Base-by-base conservation (phyloP, 345 rosid genomes). In the Sapria himalayana region DNA sequence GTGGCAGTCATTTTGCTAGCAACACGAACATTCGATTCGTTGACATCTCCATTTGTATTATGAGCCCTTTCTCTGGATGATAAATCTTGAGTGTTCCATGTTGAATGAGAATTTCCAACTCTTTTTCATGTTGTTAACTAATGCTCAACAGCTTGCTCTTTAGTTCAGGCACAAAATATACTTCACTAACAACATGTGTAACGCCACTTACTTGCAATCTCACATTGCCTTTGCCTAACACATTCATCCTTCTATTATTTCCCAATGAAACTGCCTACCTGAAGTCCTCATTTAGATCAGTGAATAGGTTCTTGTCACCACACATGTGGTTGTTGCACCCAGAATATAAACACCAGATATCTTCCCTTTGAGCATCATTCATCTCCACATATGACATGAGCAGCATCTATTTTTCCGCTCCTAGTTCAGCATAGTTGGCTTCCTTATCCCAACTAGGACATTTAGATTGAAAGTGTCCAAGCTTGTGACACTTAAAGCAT, bases 171-270 rank as follows among this genome's bases (percentile, higher is more conserved):
- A 39, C 32, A 25, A 27, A 49, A 7, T 37, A 49, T 5, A 49
- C 46, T 17, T 25, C 33, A 7, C 25, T 39, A 2, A 49, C 32
- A 17, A 20, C 20, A n/a, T 49, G 54, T 49, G 34, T 27, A 27
- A 27, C 5, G 31, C 31, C 11, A 27, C 31, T 27, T 27, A 27
- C 31, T 27, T 27, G 11, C 31, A 27, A 27, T 27, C 31, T 27
- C 31, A 27, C 11, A 27, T 27, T 27, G n/a, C n/a, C n/a, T n/a
- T n/a, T n/a, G n/a, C n/a, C n/a, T n/a, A n/a, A n/a, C n/a, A n/a
- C n/a, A n/a, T 27, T 11, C 31, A 27, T 27, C 31, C 31, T 27
- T 27, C 7, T 27, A 9, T 27, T 27, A 27, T 27, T 27, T 27
- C 31, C 31, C 31, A 27, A 9, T 11, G 5, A 5, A 5, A 27